Evolutionary conservation across 129 eudicot species (phyloP), one percentile per base, ranked within the genome.

Genomic region (Flaveria linearis): DNA sequence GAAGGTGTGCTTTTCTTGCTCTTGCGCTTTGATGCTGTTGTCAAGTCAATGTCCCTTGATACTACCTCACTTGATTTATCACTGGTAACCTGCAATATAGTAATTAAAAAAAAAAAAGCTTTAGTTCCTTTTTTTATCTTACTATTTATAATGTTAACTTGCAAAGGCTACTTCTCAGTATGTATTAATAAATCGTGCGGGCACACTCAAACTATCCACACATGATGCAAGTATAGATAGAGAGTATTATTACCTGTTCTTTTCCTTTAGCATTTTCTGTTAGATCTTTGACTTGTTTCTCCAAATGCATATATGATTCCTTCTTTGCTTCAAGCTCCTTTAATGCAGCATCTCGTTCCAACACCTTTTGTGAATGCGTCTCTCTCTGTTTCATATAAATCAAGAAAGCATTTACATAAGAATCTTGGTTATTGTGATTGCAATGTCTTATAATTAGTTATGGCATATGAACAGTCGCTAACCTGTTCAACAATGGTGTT

Each of bases 311-410:
- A 39, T 84, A 69, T 33, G 87, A 82, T 39, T 87, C 85, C 76
- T 74, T 87, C 82, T 91, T 88, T 57, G 88, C 84, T 74, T 87
- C 91, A 41, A 89, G 80, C 69, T 92, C 96, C 80, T 85, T 91
- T 49, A 80, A 76, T 55, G 97, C 85, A 65, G 88, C 89, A 69
- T 87, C 92, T 49, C 64, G 78, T 80, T 93, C 93, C 82, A 80
- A 68, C 50, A 78, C 86, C 77, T 91, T 85, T 25, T 77, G 74
- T 43, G 90, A 85, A 65, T 70, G 70, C 14, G 79, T 76, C 71
- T 84, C 89, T 66, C 82, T 87, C 96, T 89, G 96, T 71, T 71
- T 68, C 55, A 65, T 13, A 8, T 8, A 10, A 25, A 13, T 14
- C 39, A 36, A 47, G 18, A 74, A 28, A 17, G 18, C 74, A 74